Evolutionary conservation across 169 alveolate species (phyloP), one percentile per base, ranked within the genome.

Genomic region (Eimeria necatrix): DNA sequence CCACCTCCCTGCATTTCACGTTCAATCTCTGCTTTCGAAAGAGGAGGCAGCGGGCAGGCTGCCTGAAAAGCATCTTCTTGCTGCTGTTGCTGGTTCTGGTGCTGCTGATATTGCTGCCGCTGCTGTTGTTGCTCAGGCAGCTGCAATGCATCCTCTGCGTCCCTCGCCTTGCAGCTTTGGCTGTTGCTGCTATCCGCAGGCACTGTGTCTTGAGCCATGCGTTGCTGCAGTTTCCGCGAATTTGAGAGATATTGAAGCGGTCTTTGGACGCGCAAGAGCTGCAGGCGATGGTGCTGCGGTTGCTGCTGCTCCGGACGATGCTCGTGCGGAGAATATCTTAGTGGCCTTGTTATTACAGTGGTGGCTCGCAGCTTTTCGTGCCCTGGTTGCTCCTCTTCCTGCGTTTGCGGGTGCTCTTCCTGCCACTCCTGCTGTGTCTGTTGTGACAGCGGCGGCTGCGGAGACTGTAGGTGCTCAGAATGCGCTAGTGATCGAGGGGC

Each of bases 131-230:
- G 68, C 68, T 32, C 41, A 32, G 41, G 41, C 41, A 32, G 41
- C 41, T 32, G 41, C 41, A 32, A 32, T 32, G 41, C 41, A 32
- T 32, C 41, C 41, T 32, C 41, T 32, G 41, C 41, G 2, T 32
- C 41, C 41, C 41, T 32, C 41, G 41, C 41, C 41, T 32, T 2
- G n/a, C 46, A 14, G 12, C 32, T 68, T 16, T 24, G 12, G 78
- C 78, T 68, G 32, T 24, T 41, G 84, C 84, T 73, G 49, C 84
- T 41, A 51, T 20, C 84, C 26, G 84, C 16, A 73, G 49, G 53
- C 14, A 20, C 84, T 22, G 84, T 24, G 26, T 46, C 78, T 7
- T n/a, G n/a, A 0, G n/a, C 78, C 12, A 24, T 14, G 78, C 78
- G 14, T 14, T 24, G 46, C 78, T n/a, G 12, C 12, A 16, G 78